Evolutionary conservation across 345 rosid genomes (phyloP).

Genomic region (Schrenkiella parvula): DNA sequence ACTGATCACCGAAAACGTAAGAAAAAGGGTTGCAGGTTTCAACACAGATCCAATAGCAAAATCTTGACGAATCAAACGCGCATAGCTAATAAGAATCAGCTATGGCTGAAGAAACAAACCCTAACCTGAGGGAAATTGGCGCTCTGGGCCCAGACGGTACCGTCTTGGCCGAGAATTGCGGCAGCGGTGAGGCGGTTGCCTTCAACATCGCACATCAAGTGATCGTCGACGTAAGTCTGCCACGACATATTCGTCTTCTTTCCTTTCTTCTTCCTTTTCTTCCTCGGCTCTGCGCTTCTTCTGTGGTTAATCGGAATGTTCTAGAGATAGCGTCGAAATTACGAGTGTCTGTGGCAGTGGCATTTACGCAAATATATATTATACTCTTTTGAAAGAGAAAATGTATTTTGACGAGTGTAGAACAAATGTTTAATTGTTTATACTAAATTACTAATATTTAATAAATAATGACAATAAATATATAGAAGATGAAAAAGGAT

Average conservation of each 20-base stretch:
- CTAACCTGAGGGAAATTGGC: slow-evolving; percentile 55
- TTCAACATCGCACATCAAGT: slow-evolving; percentile 81
- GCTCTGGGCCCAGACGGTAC: slow-evolving; percentile 93
- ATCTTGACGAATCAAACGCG: background rate
- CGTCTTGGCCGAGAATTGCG: slow-evolving; percentile 76
- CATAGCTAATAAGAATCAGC: background rate
- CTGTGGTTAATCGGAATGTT: slow-evolving; percentile 21
- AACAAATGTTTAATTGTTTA: no score
- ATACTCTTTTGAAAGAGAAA: no score
- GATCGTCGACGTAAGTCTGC: slow-evolving; percentile 86
- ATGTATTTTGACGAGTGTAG: no score
- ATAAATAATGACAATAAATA: no score
- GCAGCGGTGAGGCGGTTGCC: slow-evolving; percentile 64
- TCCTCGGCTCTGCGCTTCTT: background rate
- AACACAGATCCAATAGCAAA: background rate
- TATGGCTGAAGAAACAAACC: background rate
- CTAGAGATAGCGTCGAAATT: slow-evolving; percentile 23
- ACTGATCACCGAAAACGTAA: background rate
- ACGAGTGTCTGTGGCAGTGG: slow-evolving; percentile 14
- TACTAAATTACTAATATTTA: no score
- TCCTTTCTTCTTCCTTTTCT: background rate
- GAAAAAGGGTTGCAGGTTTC: background rate
- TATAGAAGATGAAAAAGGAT: no score
- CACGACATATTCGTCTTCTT: slow-evolving; percentile 61
- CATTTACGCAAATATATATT: background rate